A percentile compares a stretch with the other conserved stretches of the same genome.
These are phyloP conservation scores for Hordeum pubiflorum DNA, from an alignment of 202 grass and related monocot species.

Conservation along the genomic window DNA sequence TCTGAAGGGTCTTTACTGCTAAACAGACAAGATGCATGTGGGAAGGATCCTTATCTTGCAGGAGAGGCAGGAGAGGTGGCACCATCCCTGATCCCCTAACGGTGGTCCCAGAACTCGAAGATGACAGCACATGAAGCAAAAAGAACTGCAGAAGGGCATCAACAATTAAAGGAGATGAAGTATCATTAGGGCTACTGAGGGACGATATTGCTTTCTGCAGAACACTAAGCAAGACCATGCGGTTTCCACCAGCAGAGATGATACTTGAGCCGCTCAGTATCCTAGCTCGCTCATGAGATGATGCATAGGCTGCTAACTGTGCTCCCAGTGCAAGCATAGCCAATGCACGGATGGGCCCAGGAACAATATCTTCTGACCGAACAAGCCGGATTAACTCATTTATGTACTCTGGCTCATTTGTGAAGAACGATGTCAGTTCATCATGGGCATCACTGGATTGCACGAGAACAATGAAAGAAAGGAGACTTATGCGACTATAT, in stretches of 20 bases:
- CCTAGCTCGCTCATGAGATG: slow-evolving; percentile 91
- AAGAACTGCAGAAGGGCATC: slow-evolving; percentile 96
- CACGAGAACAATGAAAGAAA: slow-evolving; percentile 88
- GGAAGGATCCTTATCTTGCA: slow-evolving; percentile 77
- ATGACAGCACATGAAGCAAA: slow-evolving; percentile 90
- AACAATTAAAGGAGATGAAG: slow-evolving; percentile 83
- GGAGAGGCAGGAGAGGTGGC: slow-evolving; percentile 73
- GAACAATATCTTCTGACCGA: slow-evolving; percentile 77
- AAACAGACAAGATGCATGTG: slow-evolving; percentile 90
- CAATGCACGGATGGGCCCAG: slow-evolving; percentile 70
- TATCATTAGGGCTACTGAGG: slow-evolving; percentile 73
- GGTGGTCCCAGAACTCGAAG: slow-evolving; percentile 87
- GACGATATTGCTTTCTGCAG: slow-evolving; percentile 93
- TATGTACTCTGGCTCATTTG: slow-evolving; percentile 97
- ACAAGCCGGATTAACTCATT: slow-evolving; percentile 92
- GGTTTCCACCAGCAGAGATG: slow-evolving; percentile 87
- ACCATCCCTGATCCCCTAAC: slow-evolving; percentile 88
- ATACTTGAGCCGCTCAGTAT: slow-evolving; percentile 86
- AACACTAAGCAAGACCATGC: slow-evolving; percentile 84
- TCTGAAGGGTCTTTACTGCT: slow-evolving; percentile 90
- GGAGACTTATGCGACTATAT: slow-evolving; percentile 95
- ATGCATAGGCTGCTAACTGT: slow-evolving; percentile 92
- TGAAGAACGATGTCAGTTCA: slow-evolving; percentile 91
- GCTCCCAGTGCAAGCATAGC: slow-evolving; percentile 93
- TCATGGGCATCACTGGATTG: slow-evolving; percentile 93